A percentile compares a stretch with the other conserved stretches of the same genome.
Evolutionary conservation across 306 rosid genomes (phyloP).

Genomic region (Vigna reflexopilosa): DNA sequence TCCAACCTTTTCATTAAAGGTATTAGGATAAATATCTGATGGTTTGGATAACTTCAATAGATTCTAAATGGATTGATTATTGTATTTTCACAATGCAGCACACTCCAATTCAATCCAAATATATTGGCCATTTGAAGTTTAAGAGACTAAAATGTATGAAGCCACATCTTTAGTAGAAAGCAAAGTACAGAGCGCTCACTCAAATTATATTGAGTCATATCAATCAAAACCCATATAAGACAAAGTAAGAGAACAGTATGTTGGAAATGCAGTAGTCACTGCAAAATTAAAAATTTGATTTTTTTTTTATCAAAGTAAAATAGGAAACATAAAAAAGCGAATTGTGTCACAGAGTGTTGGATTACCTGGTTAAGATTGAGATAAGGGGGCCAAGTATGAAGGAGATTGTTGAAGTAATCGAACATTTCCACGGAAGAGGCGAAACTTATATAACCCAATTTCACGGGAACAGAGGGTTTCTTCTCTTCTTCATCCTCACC

Average conservation of each 20-base stretch:
- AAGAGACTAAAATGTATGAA: too few relatives aligned
- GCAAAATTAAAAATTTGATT: not conserved
- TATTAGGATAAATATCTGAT: not conserved
- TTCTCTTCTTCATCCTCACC: constrained; percentile 42
- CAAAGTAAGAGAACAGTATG: not conserved
- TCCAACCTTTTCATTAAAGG: not conserved
- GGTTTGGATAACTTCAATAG: not conserved
- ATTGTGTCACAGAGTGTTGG: not conserved
- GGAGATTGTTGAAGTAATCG: constrained; percentile 67
- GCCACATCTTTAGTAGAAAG: too few relatives aligned
- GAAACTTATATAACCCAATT: constrained; percentile 59
- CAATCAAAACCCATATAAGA: not conserved
- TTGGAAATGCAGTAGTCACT: not conserved
- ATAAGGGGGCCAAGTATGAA: constrained; percentile 74
- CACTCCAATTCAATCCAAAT: not conserved
- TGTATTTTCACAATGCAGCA: not conserved
- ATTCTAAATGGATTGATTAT: not conserved
- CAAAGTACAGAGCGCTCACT: not conserved
- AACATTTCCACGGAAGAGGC: constrained; percentile 66
- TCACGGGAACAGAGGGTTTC: constrained; percentile 40
- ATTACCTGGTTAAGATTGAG: constrained; percentile 75
- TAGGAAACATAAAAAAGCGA: not conserved
- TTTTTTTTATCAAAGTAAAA: not conserved
- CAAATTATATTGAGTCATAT: too few relatives aligned
- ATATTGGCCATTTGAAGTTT: too few relatives aligned